Evolutionary conservation across 345 rosid species (phyloP).

Genomic region (Eucalyptus cloeziana): DNA sequence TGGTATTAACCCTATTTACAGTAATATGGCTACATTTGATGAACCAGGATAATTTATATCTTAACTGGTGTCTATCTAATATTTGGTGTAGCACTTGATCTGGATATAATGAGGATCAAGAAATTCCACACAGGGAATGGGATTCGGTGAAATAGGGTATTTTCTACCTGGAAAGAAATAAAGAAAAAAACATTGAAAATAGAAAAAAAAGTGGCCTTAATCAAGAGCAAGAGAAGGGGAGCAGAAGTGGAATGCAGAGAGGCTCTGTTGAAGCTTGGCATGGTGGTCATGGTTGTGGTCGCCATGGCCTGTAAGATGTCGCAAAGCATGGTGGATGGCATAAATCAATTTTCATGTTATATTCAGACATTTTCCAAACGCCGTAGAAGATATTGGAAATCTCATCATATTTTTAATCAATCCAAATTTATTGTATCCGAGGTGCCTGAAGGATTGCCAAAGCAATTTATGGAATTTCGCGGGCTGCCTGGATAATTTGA

Average conservation of each 20-base stretch:
- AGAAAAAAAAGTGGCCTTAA: background rate
- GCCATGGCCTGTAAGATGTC: no score
- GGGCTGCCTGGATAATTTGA: background rate
- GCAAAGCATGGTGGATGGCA: background rate
- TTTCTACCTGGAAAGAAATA: background rate
- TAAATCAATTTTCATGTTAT: background rate
- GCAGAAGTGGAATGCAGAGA: background rate
- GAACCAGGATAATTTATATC: background rate
- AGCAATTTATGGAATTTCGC: background rate
- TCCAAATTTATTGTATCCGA: rapidly evolving
- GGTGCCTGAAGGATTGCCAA: background rate
- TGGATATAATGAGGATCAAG: rapidly evolving
- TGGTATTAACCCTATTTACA: rapidly evolving
- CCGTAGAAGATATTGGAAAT: background rate
- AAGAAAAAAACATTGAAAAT: no score
- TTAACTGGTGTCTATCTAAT: rapidly evolving
- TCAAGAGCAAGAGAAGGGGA: background rate
- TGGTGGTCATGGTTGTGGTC: no score
- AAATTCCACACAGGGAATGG: background rate
- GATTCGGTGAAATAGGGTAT: rapidly evolving
- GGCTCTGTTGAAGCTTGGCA: no score
- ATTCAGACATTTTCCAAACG: background rate
- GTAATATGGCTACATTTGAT: rapidly evolving
- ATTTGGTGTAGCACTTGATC: rapidly evolving
- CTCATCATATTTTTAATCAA: background rate